Conservation (phyloP, 78 protist species). For the Salpingoeca rosetta region DNA sequence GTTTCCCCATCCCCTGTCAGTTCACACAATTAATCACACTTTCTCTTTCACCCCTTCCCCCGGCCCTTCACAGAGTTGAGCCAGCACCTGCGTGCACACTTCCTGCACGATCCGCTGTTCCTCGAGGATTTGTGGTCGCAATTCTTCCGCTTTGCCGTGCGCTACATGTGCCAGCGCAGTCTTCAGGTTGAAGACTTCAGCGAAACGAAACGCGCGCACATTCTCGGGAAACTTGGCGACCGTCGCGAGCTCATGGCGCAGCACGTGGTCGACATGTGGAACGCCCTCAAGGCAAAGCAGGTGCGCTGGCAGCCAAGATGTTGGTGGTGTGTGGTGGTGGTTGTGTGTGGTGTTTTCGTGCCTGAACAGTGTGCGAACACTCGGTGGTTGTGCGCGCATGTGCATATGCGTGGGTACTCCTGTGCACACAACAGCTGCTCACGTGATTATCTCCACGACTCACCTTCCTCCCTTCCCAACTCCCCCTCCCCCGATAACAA, state of each 20-base stretch:
- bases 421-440: background rate
- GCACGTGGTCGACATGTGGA: background rate
- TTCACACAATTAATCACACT: no score
- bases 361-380: no score
- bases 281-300: background rate
- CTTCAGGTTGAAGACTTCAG: background rate
- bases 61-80: no score
- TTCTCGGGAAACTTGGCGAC: background rate
- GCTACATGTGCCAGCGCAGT: background rate
- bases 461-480: background rate
- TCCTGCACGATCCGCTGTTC: no score
- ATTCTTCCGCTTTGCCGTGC: background rate
- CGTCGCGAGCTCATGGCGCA: background rate
- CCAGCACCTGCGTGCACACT: no score
- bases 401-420: no score
- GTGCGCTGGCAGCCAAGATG: no score
- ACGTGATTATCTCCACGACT: background rate
- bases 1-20: no score
- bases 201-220: background rate
- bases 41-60: no score
- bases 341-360: no score
- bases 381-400: no score
- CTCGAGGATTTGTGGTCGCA: background rate
- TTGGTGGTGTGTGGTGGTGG: background rate
- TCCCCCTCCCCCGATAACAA: no score